Conservation (phyloP, 2,329 filamentous ascomycete species). For the Helminthosporium solani region DNA sequence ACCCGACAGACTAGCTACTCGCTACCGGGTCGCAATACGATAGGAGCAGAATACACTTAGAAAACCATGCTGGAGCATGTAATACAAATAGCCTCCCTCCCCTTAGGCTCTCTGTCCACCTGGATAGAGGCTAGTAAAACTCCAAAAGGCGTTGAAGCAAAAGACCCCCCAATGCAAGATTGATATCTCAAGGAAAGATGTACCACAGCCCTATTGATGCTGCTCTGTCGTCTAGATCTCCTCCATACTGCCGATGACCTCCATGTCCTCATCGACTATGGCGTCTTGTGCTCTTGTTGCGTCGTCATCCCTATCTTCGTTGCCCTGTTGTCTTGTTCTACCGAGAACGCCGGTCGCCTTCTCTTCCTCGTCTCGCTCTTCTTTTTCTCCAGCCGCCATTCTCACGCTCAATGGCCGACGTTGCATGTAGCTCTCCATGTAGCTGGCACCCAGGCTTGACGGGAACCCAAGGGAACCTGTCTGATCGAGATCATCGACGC, state of each 20-base stretch:
- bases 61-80: not conserved
- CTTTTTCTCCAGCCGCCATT: constrained; percentile 37
- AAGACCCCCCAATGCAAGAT: constrained; percentile 1
- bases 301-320: constrained; percentile 8
- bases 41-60: no score
- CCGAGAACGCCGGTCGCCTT: constrained; percentile 19
- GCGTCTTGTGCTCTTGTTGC: constrained; percentile 1
- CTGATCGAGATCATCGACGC: constrained; percentile 38
- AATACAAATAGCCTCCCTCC: no score
- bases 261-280: constrained; percentile 22
- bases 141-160: not conserved
- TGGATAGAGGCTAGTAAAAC: not conserved
- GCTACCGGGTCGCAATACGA: no score
- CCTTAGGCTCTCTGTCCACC: not conserved
- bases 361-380: constrained; percentile 26
- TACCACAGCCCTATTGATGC: not conserved
- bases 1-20: no score
- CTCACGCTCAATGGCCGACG: constrained; percentile 37
- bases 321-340: constrained; percentile 4
- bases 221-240: constrained; percentile 20
- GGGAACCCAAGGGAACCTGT: constrained; percentile 39
- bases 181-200: not conserved
- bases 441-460: constrained; percentile 37
- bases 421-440: constrained; percentile 42
- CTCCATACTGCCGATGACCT: constrained; percentile 39